Evolutionary conservation across 2,329 filamentous ascomycete genomes (phyloP).

Genomic region (Fusarium albidum): DNA sequence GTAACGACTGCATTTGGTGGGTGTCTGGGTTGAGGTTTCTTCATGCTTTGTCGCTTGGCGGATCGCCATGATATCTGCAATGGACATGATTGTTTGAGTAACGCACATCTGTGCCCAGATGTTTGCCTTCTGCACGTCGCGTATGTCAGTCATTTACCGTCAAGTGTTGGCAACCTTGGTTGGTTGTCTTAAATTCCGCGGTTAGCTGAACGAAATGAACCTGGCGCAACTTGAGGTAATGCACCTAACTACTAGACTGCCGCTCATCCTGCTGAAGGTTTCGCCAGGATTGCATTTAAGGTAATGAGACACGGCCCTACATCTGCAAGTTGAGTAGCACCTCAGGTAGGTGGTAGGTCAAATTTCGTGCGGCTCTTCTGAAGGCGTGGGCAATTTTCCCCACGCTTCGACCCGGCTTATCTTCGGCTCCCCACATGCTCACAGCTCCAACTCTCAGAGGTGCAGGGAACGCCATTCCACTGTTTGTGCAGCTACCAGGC

Average conservation of each 20-base stretch:
- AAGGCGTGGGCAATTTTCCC: not conserved
- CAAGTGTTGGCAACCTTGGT: too few relatives aligned
- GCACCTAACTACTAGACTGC: too few relatives aligned
- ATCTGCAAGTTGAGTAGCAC: too few relatives aligned
- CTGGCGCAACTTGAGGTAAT: too few relatives aligned
- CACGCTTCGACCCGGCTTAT: constrained; percentile 26
- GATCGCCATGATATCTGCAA: constrained; percentile 25
- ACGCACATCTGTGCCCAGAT: constrained; percentile 3
- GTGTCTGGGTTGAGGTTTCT: constrained; percentile 33
- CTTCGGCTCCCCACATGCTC: constrained; percentile 31
- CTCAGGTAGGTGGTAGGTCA: not conserved
- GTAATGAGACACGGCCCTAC: too few relatives aligned
- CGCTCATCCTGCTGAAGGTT: too few relatives aligned
- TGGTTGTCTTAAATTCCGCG: too few relatives aligned
- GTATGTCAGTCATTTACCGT: not conserved
- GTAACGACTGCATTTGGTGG: constrained; percentile 41
- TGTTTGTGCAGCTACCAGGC: constrained; percentile 23
- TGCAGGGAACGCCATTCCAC: constrained; percentile 18
- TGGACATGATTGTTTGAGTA: constrained; percentile 27
- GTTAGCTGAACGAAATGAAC: too few relatives aligned
- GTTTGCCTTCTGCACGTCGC: not conserved
- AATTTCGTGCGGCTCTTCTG: not conserved
- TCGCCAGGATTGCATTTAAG: too few relatives aligned
- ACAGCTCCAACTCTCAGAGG: not conserved
- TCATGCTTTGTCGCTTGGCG: constrained; percentile 27